Conservation (phyloP, 108 stramenopile genomes). For the Nannochloropsis granulata region DNA sequence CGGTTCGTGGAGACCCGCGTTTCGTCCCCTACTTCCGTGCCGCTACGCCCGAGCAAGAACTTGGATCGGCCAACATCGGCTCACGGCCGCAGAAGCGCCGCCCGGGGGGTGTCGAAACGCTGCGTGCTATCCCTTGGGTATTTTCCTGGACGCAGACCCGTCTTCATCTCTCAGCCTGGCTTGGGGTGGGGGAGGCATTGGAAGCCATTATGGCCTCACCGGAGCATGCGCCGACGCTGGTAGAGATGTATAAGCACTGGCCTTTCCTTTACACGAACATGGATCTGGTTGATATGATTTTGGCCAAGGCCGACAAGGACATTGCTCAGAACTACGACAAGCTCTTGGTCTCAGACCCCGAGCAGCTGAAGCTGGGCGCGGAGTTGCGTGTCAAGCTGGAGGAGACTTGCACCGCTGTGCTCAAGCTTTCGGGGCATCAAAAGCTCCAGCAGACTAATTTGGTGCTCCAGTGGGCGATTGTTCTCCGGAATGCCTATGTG, state of each 20-base stretch:
- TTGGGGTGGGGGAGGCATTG: constrained; percentile 80
- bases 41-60: constrained; percentile 90
- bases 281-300: constrained; percentile 80
- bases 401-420: constrained; percentile 57
- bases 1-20: constrained; percentile 67
- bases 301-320: constrained; percentile 78
- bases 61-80: constrained; percentile 74
- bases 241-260: constrained; percentile 83
- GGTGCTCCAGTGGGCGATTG: constrained; percentile 64
- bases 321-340: constrained; percentile 81
- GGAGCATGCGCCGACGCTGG: constrained; percentile 43
- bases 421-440: constrained; percentile 56
- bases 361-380: constrained; percentile 47
- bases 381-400: constrained; percentile 63
- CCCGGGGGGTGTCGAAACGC: constrained; percentile 83
- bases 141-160: constrained; percentile 96
- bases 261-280: constrained; percentile 82
- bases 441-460: constrained; percentile 61
- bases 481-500: constrained; percentile 81
- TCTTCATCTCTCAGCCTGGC: constrained; percentile 84
- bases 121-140: constrained; percentile 92
- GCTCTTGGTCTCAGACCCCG: constrained; percentile 52
- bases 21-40: constrained; percentile 93
- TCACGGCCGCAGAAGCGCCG: constrained; percentile 85
- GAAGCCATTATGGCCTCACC: background rate